These are phyloP conservation scores for Chytridium lagenaria DNA, from an alignment of 371 early-diverging fungal genomes.

Conservation along the genomic window DNA sequence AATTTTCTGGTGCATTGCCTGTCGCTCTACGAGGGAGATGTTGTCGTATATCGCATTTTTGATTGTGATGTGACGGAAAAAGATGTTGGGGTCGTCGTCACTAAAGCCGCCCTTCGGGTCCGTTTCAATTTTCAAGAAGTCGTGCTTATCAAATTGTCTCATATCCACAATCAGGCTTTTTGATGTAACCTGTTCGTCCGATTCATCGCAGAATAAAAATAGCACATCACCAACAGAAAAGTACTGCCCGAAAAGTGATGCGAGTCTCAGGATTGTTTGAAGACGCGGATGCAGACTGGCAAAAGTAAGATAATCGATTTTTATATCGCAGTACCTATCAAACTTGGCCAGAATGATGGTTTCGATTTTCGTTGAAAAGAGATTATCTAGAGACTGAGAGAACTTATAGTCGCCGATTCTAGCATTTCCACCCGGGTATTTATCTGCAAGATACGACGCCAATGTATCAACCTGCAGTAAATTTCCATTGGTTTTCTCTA, in stretches of 20 bases:
- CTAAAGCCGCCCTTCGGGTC: not conserved
- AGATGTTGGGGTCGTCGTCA: not conserved
- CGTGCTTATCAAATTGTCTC: not conserved
- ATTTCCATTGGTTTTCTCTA: not conserved
- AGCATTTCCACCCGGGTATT: not conserved
- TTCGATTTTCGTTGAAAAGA: not conserved
- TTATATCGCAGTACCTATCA: not conserved
- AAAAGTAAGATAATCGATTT: not conserved
- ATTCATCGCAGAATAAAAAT: not conserved
- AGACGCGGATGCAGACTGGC: not conserved
- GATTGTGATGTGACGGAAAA: conserved; percentile 14
- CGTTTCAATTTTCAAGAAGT: not conserved
- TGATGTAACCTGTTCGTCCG: not conserved
- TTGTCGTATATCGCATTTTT: conserved; percentile 1
- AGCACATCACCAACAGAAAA: not conserved
- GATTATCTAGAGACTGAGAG: not conserved
- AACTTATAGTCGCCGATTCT: not conserved
- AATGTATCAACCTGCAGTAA: not conserved
- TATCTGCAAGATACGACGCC: not conserved
- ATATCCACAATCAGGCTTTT: not conserved
- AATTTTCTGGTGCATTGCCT: not conserved
- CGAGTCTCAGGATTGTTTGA: not conserved
- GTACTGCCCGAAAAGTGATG: conserved; percentile 15
- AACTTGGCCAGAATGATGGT: not conserved
- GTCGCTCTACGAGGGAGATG: not conserved